Evolutionary conservation across 805 yeast species (phyloP), one percentile per base, ranked within the genome.

Genomic region (Sugiyamaella chiloensis): DNA sequence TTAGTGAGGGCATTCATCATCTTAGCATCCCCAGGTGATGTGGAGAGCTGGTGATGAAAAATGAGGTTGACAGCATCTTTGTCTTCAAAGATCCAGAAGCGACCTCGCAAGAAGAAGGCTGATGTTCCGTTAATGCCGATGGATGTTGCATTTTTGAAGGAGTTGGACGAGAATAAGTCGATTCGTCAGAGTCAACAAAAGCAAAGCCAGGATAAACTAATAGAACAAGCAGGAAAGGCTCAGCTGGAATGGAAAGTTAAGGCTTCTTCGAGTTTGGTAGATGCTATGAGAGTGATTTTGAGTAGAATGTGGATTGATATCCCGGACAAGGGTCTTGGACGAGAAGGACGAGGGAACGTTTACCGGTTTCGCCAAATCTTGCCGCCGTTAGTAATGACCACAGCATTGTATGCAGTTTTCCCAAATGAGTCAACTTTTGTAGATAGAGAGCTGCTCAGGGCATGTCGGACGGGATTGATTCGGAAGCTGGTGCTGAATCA

Each of bases 391-490:
- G 68, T 62, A 9, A 53, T 59, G 49, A 48, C 60, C 7, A 59
- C 61, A 12, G 71, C 68, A 29, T 42, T 69, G 12, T 63, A 67
- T 44, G 68, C 71, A 2, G 52, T 69, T 2, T 66, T 57, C 46
- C 64, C 68, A 1, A 50, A 52, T 16, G 49, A 58, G n/a, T 60
- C 69, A 2, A 70, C 74, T 2, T 53, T 48, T 19, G 62, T 70
- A 1, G 74, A 69, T 40, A 61, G 68, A 0, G 64, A 58, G 24
- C 39, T 69, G 5, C 54, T 50, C 20, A 34, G 50, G 19, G 55
- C 56, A 12, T 48, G 52, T 24, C 47, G 50, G n/a, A 40, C 35
- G 2, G 68, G 68, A 3, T 29, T 30, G 7, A 45, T 68, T 5
- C 47, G 68, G 16, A 37, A 55, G 20, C 43, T 70, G 7, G 53